A percentile compares a stretch with the other conserved stretches of the same genome.
These are phyloP conservation scores for Botrytis paeoniae DNA, from an alignment of 2,329 filamentous ascomycete species.

Conservation along the genomic window DNA sequence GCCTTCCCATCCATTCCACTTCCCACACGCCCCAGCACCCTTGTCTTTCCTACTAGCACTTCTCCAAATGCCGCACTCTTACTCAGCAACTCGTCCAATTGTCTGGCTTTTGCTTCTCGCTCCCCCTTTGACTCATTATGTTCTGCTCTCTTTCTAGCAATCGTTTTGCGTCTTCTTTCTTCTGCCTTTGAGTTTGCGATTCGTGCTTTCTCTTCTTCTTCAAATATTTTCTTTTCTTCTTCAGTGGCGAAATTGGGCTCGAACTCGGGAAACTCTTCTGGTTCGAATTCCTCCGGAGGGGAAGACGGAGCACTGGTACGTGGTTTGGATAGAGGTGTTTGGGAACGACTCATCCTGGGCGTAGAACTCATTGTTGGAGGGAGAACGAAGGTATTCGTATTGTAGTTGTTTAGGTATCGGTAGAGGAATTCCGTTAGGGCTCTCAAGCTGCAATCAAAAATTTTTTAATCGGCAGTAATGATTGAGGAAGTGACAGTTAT, in stretches of 20 bases:
- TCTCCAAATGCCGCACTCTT: slow-evolving; percentile 61
- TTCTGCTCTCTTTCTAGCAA: slow-evolving; percentile 44
- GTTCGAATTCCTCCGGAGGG: slow-evolving; percentile 23
- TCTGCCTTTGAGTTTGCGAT: slow-evolving; percentile 49
- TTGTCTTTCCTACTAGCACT: slow-evolving; percentile 61
- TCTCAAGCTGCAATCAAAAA: too few relatives aligned
- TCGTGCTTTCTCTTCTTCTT: slow-evolving; percentile 47
- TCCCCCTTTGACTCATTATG: slow-evolving; percentile 50
- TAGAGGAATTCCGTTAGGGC: not conserved
- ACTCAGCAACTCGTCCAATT: slow-evolving; percentile 56
- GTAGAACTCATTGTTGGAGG: slow-evolving; percentile 19
- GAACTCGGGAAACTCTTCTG: slow-evolving; percentile 20
- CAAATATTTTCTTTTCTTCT: slow-evolving; percentile 33
- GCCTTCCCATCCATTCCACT: slow-evolving; percentile 58
- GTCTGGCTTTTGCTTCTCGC: slow-evolving; percentile 55
- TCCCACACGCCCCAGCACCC: slow-evolving; percentile 60
- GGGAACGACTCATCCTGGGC: slow-evolving; percentile 21
- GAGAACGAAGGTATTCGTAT: not conserved
- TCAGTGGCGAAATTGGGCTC: slow-evolving; percentile 28
- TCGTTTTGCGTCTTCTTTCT: slow-evolving; percentile 32
- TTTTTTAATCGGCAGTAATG: not conserved
- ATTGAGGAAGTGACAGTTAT: not conserved
- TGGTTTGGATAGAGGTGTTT: slow-evolving; percentile 26
- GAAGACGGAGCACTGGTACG: slow-evolving; percentile 33
- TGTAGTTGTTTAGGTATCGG: not conserved